These are phyloP conservation scores for Trichosanthes cucumerina DNA, from an alignment of 306 rosid species.

Conservation along the genomic window DNA sequence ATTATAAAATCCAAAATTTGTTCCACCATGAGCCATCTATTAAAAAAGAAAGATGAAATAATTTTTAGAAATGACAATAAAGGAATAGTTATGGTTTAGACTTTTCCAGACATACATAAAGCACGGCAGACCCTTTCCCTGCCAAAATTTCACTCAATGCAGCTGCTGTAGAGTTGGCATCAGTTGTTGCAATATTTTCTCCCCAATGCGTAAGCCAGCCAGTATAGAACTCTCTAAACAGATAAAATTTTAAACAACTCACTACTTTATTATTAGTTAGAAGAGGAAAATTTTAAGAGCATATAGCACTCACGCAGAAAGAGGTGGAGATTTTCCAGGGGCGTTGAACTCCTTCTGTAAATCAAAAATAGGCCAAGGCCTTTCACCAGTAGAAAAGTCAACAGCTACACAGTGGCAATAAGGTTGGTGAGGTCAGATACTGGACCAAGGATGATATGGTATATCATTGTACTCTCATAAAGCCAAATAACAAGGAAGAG, in stretches of 20 bases:
- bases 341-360: conserved; percentile 86
- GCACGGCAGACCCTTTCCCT: conserved; percentile 77
- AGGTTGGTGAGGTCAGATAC: conserved; percentile 9
- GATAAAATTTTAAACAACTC: conserved; percentile 24
- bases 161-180: conserved; percentile 63
- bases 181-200: conserved; percentile 57
- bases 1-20: conserved; percentile 87
- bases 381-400: conserved; percentile 74
- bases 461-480: neutral
- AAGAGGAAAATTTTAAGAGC: conserved; percentile 12
- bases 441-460: conserved; percentile 3
- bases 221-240: conserved; percentile 82
- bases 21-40: conserved; percentile 95
- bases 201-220: conserved; percentile 99
- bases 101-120: conserved; percentile 47
- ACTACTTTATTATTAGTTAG: conserved; percentile 7
- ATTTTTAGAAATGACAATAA: conserved; percentile 11
- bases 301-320: conserved; percentile 47
- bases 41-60: conserved; percentile 16
- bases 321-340: conserved; percentile 89
- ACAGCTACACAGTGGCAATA: conserved; percentile 49
- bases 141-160: conserved; percentile 58
- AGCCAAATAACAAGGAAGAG: neutral
- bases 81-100: conserved; percentile 2
- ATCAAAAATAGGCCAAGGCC: conserved; percentile 84